Conservation (phyloP, 768 basidiomycete genomes). For the Boletus patriciae region DNA sequence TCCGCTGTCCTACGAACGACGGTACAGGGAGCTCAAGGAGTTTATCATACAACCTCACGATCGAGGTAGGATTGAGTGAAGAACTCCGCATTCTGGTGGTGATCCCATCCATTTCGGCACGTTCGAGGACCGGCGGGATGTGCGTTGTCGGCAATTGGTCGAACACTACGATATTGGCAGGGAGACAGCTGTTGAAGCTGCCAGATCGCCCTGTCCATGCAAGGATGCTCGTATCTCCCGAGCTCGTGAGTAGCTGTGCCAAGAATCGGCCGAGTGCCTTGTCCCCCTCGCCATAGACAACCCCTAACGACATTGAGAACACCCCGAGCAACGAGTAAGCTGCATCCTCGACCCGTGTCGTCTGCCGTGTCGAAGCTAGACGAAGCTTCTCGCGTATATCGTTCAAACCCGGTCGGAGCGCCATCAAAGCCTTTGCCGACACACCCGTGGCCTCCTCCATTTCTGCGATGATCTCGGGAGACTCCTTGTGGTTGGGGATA, state of each 20-base stretch:
- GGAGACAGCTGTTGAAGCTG: neutral
- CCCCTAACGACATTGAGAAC: no score
- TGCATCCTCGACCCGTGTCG: neutral
- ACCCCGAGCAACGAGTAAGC: no score
- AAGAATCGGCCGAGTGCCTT: no score
- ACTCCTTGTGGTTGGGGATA: no score
- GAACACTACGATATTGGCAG: neutral
- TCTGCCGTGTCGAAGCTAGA: constrained; percentile 2
- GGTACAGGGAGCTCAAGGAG: neutral
- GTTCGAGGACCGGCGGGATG: neutral
- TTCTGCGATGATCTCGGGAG: no score
- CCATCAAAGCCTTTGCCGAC: no score
- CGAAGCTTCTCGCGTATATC: no score
- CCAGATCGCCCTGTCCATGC: neutral
- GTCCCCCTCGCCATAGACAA: no score
- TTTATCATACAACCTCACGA: neutral
- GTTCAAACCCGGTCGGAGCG: no score
- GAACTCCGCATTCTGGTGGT: no score
- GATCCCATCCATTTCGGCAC: neutral
- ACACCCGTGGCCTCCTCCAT: no score
- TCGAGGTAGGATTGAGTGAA: neutral
- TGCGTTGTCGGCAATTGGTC: neutral
- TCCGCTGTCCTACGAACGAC: neutral
- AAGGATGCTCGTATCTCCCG: neutral
- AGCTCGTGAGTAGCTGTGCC: neutral